These are phyloP conservation scores for Fusarium xyrophilum DNA, from an alignment of 2,329 filamentous ascomycete species.

Conservation along the genomic window DNA sequence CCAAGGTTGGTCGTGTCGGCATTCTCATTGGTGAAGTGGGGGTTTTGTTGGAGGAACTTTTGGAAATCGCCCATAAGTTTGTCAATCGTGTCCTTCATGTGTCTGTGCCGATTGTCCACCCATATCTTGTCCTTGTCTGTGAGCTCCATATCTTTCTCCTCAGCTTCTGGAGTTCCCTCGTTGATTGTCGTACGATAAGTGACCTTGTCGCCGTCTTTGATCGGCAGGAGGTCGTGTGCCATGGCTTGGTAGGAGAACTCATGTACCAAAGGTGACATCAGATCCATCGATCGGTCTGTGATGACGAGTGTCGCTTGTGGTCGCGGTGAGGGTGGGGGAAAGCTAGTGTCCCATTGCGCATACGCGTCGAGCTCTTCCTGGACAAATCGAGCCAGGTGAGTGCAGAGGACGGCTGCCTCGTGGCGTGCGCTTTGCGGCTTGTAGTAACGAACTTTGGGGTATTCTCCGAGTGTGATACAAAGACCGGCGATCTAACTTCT, in stretches of 20 bases:
- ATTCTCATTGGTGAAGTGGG: constrained; percentile 82
- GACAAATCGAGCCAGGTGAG: constrained; percentile 87
- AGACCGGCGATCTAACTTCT: constrained; percentile 59
- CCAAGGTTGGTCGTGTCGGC: constrained; percentile 79
- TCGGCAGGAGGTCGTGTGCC: constrained; percentile 90
- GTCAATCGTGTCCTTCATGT: constrained; percentile 98
- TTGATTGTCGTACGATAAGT: constrained; percentile 84
- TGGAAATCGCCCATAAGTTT: constrained; percentile 92
- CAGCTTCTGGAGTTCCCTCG: constrained; percentile 70
- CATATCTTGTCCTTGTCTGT: constrained; percentile 91
- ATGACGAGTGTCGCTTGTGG: constrained; percentile 86
- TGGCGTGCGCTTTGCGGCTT: constrained; percentile 76
- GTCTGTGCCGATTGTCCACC: constrained; percentile 90
- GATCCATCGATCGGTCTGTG: constrained; percentile 90
- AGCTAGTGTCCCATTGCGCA: constrained; percentile 81
- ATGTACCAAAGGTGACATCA: constrained; percentile 85
- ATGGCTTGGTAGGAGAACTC: constrained; percentile 99
- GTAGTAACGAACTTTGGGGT: constrained; percentile 92
- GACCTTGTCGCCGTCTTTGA: constrained; percentile 87
- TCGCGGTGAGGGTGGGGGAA: constrained; percentile 78
- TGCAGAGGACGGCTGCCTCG: constrained; percentile 86
- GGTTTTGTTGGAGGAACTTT: constrained; percentile 88
- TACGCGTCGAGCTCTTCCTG: constrained; percentile 92
- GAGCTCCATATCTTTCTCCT: constrained; percentile 91
- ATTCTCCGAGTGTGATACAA: constrained; percentile 92